Evolutionary conservation across 306 rosid genomes (phyloP), one percentile per base, ranked within the genome.

Genomic region (Prunus mira): DNA sequence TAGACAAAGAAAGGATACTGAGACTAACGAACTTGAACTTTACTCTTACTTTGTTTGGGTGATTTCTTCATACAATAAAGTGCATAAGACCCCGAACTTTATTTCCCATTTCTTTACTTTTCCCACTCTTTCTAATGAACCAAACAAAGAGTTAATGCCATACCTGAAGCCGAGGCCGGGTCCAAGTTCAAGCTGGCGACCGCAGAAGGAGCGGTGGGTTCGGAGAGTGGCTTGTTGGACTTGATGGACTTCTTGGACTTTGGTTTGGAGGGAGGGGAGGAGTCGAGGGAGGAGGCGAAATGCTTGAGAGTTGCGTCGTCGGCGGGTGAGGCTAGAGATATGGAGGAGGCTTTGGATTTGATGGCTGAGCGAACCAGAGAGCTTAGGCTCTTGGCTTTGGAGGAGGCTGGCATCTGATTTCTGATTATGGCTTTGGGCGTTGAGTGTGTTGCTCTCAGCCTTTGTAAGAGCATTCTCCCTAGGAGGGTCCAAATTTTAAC

Each of bases 111-210:
- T 71, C 60, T 2, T 11, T 34, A 45, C 61, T 19, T 47, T 49
- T 25, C 12, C n/a, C 68, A 5, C 73, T 10, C n/a, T 27, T 27
- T 8, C 49, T 10, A 41, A 84, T 80, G 46, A 83, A 75, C 25
- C 54, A 69, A 82, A 80, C 25, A 27, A 54, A 24, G 20, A 57
- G 17, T 4, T 5, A n/a, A 43, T 8, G 41, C 49, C 46, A 32
- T 84, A 89, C 98, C 98, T 55, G 90, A 84, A 54, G 54, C 70
- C 15, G 90, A 82, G 72, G 71, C 41, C 38, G 24, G 73, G 30
- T 85, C 69, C 51, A 82, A 56, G 11, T 72, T 72, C 72, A 85
- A 86, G 78, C 52, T 66, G 60, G 89, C 51, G 70, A 87, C 89
- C 41, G 56, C 13, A 71, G 7, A 28, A 9, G 63, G 69, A 20